Evolutionary conservation across 106 monocot genomes (phyloP).

Genomic region (Dioscorea dumetorum): DNA sequence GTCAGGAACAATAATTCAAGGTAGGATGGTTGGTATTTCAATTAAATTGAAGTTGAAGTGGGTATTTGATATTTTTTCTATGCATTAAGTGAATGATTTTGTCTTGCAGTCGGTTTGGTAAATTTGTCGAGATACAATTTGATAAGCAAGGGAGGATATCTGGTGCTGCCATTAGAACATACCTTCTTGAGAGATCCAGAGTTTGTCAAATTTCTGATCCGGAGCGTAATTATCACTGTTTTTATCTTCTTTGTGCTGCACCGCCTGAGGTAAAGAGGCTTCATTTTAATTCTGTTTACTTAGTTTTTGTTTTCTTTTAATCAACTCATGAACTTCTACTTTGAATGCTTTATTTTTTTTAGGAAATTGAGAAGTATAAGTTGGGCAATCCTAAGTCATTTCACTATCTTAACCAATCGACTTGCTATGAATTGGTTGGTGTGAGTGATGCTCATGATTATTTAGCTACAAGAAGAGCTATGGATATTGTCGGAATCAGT

Average conservation of each 20-base stretch:
- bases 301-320: too few relatives aligned
- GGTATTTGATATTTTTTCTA: not conserved
- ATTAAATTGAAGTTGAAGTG: too few relatives aligned
- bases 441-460: slow-evolving; percentile 73
- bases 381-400: slow-evolving; percentile 59
- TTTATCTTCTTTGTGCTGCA: slow-evolving; percentile 82
- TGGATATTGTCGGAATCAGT: slow-evolving; percentile 77
- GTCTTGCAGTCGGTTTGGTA: slow-evolving; percentile 67
- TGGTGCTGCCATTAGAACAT: slow-evolving; percentile 81
- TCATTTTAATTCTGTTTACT: not conserved
- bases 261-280: slow-evolving; percentile 42
- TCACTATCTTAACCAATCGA: slow-evolving; percentile 84
- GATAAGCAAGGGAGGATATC: slow-evolving; percentile 76
- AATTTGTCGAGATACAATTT: slow-evolving; percentile 87
- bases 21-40: slow-evolving; percentile 15
- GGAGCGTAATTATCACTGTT: slow-evolving; percentile 80
- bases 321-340: not conserved
- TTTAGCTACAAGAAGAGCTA: slow-evolving; percentile 67
- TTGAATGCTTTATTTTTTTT: not conserved
- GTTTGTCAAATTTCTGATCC: slow-evolving; percentile 82
- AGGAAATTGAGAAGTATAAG: slow-evolving; percentile 73
- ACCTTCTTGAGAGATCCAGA: slow-evolving; percentile 76
- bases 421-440: slow-evolving; percentile 69
- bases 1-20: slow-evolving; percentile 99
- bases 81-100: not conserved